Conservation (phyloP, 345 rosid species). For the Dovyalis caffra region DNA sequence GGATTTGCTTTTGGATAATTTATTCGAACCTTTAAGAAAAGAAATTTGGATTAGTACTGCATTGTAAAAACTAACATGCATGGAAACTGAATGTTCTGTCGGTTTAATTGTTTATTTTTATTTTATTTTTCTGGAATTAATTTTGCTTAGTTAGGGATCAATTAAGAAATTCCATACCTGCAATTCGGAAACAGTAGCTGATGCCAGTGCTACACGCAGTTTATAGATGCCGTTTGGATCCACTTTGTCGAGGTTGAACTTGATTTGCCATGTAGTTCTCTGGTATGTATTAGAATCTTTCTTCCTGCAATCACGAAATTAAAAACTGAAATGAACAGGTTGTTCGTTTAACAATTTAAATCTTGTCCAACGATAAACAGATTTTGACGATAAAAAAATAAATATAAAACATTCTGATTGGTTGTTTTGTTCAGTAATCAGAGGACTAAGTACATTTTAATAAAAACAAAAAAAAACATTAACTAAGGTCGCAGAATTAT, state of each 20-base stretch:
- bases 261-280: constrained; percentile 24
- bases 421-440: too few species aligned
- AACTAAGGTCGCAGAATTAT: background rate
- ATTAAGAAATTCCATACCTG: constrained; percentile 5
- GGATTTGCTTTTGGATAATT: constrained; percentile 21
- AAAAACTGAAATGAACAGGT: background rate
- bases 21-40: constrained; percentile 11
- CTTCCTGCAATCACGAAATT: constrained; percentile 1
- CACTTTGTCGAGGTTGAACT: constrained; percentile 5
- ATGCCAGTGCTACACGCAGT: constrained; percentile 24
- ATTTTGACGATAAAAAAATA: too few species aligned
- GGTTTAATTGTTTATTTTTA: too few species aligned
- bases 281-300: constrained; percentile 15
- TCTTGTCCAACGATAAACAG: too few species aligned
- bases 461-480: too few species aligned
- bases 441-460: background rate
- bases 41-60: background rate
- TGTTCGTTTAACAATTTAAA: too few species aligned
- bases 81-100: too few species aligned
- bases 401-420: too few species aligned
- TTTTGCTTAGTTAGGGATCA: too few species aligned
- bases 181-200: constrained; percentile 18
- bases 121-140: too few species aligned
- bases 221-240: constrained; percentile 7
- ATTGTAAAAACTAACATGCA: background rate